phyloP scores from a whole-genome alignment of 2,329 filamentous ascomycete species.

The Phoma sp. region DNA sequence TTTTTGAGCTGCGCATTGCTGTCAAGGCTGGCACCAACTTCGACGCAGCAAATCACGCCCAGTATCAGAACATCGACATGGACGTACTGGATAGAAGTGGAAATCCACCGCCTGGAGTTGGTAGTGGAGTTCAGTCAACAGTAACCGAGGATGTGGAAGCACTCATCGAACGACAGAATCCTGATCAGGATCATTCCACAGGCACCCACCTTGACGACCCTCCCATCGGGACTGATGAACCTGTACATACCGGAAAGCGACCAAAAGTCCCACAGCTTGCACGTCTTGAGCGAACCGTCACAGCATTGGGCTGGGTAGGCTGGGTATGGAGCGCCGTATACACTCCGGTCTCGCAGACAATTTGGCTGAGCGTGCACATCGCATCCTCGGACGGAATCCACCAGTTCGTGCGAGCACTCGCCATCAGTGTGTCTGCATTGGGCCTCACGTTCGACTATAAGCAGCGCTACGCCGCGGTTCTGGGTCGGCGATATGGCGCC shows the following conservation, averaged over 20 bases:
- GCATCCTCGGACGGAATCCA: neutral
- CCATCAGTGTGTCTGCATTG: constrained; percentile 15
- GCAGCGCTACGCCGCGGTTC: constrained; percentile 7
- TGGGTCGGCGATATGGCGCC: constrained; percentile 8
- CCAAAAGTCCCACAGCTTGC: neutral
- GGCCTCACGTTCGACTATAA: constrained; percentile 19
- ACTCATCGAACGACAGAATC: too few relatives aligned
- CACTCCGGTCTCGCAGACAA: constrained; percentile 17
- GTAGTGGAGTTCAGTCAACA: too few relatives aligned
- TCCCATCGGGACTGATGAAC: too few relatives aligned
- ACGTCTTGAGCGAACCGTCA: neutral
- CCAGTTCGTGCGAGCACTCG: constrained; percentile 12
- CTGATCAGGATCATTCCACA: neutral
- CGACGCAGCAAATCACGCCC: neutral
- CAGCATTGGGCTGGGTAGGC: constrained; percentile 6
- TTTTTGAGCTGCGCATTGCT: neutral
- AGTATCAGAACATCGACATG: neutral
- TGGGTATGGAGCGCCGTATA: constrained; percentile 19
- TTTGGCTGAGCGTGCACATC: constrained; percentile 11
- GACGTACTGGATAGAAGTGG: too few relatives aligned
- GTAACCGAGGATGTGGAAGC: too few relatives aligned
- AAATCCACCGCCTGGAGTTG: too few relatives aligned
- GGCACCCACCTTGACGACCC: neutral
- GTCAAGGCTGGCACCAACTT: constrained; percentile 1
- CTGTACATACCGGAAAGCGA: neutral